Percentiles rank a stretch among this genome's conserved stretches.
Evolutionary conservation across 2,329 filamentous ascomycete genomes (phyloP).

Genomic region (Fusarium sp.): DNA sequence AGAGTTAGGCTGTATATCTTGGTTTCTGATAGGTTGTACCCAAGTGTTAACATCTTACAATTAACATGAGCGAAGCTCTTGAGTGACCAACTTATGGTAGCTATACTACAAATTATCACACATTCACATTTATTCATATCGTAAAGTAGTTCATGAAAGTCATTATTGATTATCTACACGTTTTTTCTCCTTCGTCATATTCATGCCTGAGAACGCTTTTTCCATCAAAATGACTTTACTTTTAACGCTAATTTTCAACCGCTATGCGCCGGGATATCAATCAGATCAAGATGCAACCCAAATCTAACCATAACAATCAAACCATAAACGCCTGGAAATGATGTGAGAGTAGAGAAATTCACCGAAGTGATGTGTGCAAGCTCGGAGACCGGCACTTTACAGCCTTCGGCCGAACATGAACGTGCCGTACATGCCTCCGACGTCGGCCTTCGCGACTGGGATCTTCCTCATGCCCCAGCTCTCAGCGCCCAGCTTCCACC

Average conservation of each 20-base stretch:
- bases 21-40: conserved; percentile 19
- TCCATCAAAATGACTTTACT: conserved; percentile 47
- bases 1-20: conserved; percentile 1
- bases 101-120: background rate
- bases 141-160: conserved; percentile 27
- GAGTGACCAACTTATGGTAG: background rate
- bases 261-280: conserved; percentile 46
- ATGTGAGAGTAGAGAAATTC: conserved; percentile 47
- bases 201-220: conserved; percentile 42
- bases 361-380: conserved; percentile 50
- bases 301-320: conserved; percentile 21
- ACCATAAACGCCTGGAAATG: conserved; percentile 29
- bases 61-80: background rate
- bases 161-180: conserved; percentile 43
- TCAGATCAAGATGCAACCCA: conserved; percentile 43
- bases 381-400: conserved; percentile 53
- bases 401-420: conserved; percentile 73
- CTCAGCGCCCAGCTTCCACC: conserved; percentile 87
- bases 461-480: conserved; percentile 92
- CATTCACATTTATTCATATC: background rate
- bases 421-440: conserved; percentile 91
- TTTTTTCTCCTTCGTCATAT: conserved; percentile 42
- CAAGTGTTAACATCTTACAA: background rate
- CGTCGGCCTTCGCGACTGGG: conserved; percentile 89
- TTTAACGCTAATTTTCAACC: conserved; percentile 47